A percentile compares a stretch with the other conserved stretches of the same genome.
These are phyloP conservation scores for Fusarium cicatricum DNA, from an alignment of 2,329 filamentous ascomycete genomes.

Conservation along the genomic window DNA sequence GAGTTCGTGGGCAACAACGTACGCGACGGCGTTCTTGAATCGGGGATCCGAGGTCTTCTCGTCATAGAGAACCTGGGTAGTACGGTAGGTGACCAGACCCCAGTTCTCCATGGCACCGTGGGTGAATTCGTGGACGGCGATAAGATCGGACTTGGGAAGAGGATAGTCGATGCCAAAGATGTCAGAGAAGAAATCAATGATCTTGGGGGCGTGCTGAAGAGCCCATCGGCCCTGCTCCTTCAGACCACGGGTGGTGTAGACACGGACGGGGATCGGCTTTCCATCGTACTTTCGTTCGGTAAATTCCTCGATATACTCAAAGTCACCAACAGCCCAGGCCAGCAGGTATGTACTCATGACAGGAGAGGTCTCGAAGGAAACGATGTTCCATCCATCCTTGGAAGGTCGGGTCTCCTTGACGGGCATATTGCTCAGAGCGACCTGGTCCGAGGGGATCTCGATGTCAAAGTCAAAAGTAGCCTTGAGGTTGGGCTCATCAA, in stretches of 20 bases:
- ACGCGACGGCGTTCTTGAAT: slow-evolving; percentile 93
- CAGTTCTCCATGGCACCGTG: slow-evolving; percentile 94
- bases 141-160: slow-evolving; percentile 87
- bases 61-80: slow-evolving; percentile 95
- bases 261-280: slow-evolving; percentile 88
- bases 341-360: slow-evolving; percentile 92
- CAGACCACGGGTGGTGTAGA: slow-evolving; percentile 95
- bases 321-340: slow-evolving; percentile 95
- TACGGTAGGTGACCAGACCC: slow-evolving; percentile 95
- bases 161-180: slow-evolving; percentile 94
- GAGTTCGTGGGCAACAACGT: slow-evolving; percentile 97
- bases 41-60: slow-evolving; percentile 88
- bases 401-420: slow-evolving; percentile 72
- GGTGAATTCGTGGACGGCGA: slow-evolving; percentile 93
- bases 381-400: slow-evolving; percentile 72
- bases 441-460: slow-evolving; percentile 87
- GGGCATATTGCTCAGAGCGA: slow-evolving; percentile 95
- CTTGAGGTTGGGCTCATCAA: slow-evolving; percentile 97
- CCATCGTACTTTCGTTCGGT: slow-evolving; percentile 92
- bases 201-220: slow-evolving; percentile 88
- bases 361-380: slow-evolving; percentile 84
- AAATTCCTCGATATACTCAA: slow-evolving; percentile 93
- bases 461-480: slow-evolving; percentile 94
- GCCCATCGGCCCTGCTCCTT: slow-evolving; percentile 92
- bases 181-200: slow-evolving; percentile 96